Evolutionary conservation across 306 rosid genomes (phyloP), one percentile per base, ranked within the genome.

Genomic region (Senna siamea): DNA sequence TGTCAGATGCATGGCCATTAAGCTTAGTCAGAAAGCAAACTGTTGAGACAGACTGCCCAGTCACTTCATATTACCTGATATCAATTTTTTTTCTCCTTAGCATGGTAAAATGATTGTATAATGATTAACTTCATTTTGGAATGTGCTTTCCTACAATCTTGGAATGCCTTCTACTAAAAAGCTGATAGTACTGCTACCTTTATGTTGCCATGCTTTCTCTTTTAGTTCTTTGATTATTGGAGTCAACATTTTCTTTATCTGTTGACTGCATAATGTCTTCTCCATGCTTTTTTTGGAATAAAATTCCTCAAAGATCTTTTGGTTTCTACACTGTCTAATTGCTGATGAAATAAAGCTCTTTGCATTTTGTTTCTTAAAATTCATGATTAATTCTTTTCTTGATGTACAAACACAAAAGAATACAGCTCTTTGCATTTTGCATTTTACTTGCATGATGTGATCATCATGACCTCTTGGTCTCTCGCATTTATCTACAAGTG

Each of bases 121-220:
- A n/a, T 46, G 23, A 9, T 57, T 71, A 35, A 15, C n/a, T 32
- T 63, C 26, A 71, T 70, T 78, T 56, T 19, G 53, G 18, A 28
- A 40, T 34, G 30, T 54, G 68, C 73, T 70, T 30, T 47, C 19
- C 20, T 54, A 20, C 14, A 51, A 78, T 72, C 50, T 46, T 56
- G 69, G 61, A 47, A 37, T 26, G 46, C 28, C 70, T 63, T 50
- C 53, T 19, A n/a, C 57, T 37, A 22, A 22, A 79, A 40, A 40
- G 75, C 38, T n/a, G 61, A 32, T 40, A 40, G 18, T 55, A 76
- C 37, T 66, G 37, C 34, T 13, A 46, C 38, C 1, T 19, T 56
- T 15, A n/a, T 7, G 19, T 14, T 18, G n/a, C n/a, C n/a, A n/a
- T n/a, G 14, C 46, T 15, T 9, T 40, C 63, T 10, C 10, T 30